Conservation (phyloP, 2,329 filamentous ascomycete genomes). For the Alternaria brassicicola region DNA sequence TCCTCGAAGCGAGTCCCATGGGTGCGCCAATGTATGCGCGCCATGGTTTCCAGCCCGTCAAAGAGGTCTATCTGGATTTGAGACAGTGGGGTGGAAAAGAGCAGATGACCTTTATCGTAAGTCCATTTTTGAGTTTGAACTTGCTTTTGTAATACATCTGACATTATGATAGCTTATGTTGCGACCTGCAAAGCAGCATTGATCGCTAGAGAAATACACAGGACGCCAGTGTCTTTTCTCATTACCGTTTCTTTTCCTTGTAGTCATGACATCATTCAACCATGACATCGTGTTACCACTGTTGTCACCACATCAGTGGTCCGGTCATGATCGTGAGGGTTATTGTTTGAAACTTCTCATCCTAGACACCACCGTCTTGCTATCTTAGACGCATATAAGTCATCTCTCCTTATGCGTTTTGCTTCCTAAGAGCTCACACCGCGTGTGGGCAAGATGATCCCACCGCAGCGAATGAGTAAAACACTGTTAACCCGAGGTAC, state of each 20-base stretch:
- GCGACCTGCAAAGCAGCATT: conserved; percentile 3
- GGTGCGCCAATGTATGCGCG: conserved; percentile 43
- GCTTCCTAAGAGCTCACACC: too few relatives aligned
- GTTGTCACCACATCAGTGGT: too few relatives aligned
- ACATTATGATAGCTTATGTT: conserved; percentile 2
- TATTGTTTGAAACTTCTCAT: too few relatives aligned
- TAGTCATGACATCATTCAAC: neutral
- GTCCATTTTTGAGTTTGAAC: conserved; percentile 1
- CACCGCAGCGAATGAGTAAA: too few relatives aligned
- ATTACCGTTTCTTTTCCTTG: neutral
- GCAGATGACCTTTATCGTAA: conserved; percentile 38
- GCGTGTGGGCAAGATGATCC: too few relatives aligned
- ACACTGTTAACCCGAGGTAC: too few relatives aligned
- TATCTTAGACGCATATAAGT: too few relatives aligned
- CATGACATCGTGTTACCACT: too few relatives aligned
- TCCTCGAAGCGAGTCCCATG: conserved; percentile 44
- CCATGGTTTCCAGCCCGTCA: conserved; percentile 39
- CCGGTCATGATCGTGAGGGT: too few relatives aligned
- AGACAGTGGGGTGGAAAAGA: conserved; percentile 36
- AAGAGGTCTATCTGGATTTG: conserved; percentile 39
- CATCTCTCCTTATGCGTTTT: too few relatives aligned
- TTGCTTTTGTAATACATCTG: neutral
- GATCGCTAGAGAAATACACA: neutral
- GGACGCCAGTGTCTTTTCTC: neutral
- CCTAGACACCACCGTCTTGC: too few relatives aligned